Conservation (phyloP, 2,329 filamentous ascomycete species). For the Bipolaris bicolor region DNA sequence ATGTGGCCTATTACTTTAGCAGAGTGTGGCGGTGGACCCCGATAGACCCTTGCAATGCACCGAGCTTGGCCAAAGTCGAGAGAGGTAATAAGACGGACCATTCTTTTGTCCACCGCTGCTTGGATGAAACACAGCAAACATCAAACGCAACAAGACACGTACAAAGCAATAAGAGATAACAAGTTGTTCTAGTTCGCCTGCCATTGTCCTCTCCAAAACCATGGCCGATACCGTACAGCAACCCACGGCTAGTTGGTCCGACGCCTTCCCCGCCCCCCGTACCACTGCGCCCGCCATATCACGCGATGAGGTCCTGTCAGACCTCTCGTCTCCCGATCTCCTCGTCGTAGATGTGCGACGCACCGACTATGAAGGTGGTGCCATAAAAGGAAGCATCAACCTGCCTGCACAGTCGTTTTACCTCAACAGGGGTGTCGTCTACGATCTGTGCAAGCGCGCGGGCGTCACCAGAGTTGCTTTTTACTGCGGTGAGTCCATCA, state of each 20-base stretch:
- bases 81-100: conserved; percentile 21
- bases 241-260: conserved; percentile 44
- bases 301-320: conserved; percentile 44
- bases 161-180: background rate
- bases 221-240: conserved; percentile 31
- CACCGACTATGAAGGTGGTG: conserved; percentile 56
- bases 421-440: conserved; percentile 53
- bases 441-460: conserved; percentile 53
- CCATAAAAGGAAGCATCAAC: conserved; percentile 54
- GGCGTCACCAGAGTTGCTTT: conserved; percentile 56
- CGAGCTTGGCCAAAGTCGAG: conserved; percentile 10
- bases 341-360: conserved; percentile 55
- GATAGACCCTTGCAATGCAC: conserved; percentile 21
- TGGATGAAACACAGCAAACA: background rate
- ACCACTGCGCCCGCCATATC: conserved; percentile 49
- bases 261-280: conserved; percentile 51
- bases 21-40: conserved; percentile 27
- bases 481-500: conserved; percentile 51
- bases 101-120: conserved; percentile 14
- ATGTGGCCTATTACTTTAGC: conserved; percentile 37
- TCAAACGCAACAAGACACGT: background rate
- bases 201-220: background rate
- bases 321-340: conserved; percentile 45
- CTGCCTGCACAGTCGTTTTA: conserved; percentile 57
- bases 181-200: background rate